Evolutionary conservation across 208 protist species (phyloP), one percentile per base, ranked within the genome.

Genomic region (Crithidia thermophila): DNA sequence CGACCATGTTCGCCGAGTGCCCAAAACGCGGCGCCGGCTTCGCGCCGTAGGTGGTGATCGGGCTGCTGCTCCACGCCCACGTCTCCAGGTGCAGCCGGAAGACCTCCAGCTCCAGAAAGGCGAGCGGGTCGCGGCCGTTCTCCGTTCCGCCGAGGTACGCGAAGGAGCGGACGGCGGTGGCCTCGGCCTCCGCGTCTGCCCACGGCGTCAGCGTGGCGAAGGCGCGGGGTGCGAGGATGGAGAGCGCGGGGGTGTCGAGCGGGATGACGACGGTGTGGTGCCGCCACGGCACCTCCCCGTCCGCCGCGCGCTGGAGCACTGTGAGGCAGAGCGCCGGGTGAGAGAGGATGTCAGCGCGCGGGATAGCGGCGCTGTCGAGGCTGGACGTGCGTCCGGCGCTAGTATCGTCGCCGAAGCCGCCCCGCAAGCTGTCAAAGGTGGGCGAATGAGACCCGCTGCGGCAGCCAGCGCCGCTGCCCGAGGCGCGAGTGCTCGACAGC

Each of bases 71-170:
- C 64, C 62, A 72, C 59, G 46, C 6, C 69, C 78, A 72, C 27
- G 61, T 62, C 43, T 67, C 59, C 23, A 69, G 58, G 31, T 75
- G 46, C 56, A 94, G 52, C 27, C 57, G 70, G 37, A 81, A 67
- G 9, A 90, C 43, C 53, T 69, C 72, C 50, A 89, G 60, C 28
- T 79, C 79, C 49, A 90, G 78, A 40, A 78, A 55, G 10, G 86
- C 72, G 30, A 88, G 56, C 5, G 86, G 84, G 33, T 79, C 71
- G 27, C 72, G 68, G 16, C 84, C 89, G 59, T 88, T 83, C 6
- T 63, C 31, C 42, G 80, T 91, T 27, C 89, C 89, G 50, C 89
- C 89, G 23, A 94, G 62, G 75, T 88, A 88, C 10, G 81, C 81
- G 39, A 83, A 92, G 11, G 70, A 61, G 25, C 50, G 61, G 20